These are phyloP conservation scores for Fimicolochytrium jonesii DNA, from an alignment of 192 early-diverging fungal genomes.

Conservation along the genomic window DNA sequence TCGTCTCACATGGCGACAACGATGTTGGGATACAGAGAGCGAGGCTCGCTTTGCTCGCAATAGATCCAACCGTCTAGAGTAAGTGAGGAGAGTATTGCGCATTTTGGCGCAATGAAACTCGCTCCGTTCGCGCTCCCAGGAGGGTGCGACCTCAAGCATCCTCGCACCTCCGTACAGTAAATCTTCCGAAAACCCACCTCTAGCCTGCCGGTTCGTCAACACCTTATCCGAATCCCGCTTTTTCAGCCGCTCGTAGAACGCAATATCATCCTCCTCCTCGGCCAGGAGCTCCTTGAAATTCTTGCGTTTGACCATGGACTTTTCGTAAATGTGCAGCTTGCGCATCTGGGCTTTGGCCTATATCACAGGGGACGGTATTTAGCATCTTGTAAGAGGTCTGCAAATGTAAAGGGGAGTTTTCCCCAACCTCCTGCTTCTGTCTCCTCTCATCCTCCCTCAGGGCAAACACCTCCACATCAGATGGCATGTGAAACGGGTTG, in stretches of 20 bases:
- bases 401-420: not conserved
- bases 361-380: too few species aligned
- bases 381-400: not conserved
- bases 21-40: too few species aligned
- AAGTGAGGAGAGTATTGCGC: too few species aligned
- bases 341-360: slow-evolving; percentile 45
- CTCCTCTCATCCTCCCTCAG: slow-evolving; percentile 46
- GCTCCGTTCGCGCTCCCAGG: too few species aligned
- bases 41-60: too few species aligned
- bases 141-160: too few species aligned
- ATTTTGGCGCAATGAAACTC: too few species aligned
- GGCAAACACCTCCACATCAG: slow-evolving; percentile 52
- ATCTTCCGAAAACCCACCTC: too few species aligned
- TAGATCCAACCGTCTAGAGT: too few species aligned
- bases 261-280: slow-evolving; percentile 50
- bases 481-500: slow-evolving; percentile 55
- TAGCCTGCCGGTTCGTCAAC: slow-evolving; percentile 40
- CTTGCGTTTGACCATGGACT: slow-evolving; percentile 40
- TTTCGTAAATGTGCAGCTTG: slow-evolving; percentile 45
- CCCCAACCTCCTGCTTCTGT: slow-evolving; percentile 36
- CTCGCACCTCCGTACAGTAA: too few species aligned
- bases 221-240: slow-evolving; percentile 51
- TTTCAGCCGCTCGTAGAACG: slow-evolving; percentile 43
- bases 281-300: slow-evolving; percentile 53
- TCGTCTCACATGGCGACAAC: too few species aligned